Evolutionary conservation across 345 rosid genomes (phyloP).

Genomic region (Dipteronia dyeriana): DNA sequence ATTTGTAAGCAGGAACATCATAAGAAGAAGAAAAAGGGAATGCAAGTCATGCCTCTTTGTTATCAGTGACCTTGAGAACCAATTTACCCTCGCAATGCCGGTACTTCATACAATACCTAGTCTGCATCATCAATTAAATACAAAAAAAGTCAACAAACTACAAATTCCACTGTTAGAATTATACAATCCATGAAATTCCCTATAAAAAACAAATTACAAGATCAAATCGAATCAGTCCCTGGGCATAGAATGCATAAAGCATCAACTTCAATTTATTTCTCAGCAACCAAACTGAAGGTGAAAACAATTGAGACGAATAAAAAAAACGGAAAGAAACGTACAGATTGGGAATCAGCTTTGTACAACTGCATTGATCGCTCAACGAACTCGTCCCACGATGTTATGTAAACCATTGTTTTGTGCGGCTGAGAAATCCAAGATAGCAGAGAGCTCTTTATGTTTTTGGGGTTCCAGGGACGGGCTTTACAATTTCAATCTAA

Average conservation of each 20-base stretch:
- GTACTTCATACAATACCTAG: conserved; percentile 90
- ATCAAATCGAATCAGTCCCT: neutral
- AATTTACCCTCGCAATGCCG: conserved; percentile 90
- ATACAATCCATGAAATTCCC: neutral
- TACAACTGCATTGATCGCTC: conserved; percentile 77
- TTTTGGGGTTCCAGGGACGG: neutral
- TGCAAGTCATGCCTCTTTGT: conserved; percentile 65
- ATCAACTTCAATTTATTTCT: conserved; percentile 3
- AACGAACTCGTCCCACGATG: conserved; percentile 85
- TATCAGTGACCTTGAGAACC: conserved; percentile 98
- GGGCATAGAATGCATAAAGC: neutral
- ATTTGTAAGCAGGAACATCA: neutral
- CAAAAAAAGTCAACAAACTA: conserved; percentile 14
- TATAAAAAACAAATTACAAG: neutral
- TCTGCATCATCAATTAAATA: conserved; percentile 40
- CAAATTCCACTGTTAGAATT: neutral
- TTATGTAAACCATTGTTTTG: conserved; percentile 64
- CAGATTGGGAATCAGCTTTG: conserved; percentile 91
- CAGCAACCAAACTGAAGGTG: conserved; percentile 21
- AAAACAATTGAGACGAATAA: neutral
- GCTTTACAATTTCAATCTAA: neutral
- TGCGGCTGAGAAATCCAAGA: neutral
- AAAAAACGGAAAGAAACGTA: conserved; percentile 32
- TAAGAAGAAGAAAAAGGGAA: neutral
- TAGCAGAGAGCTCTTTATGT: neutral